Base-by-base conservation (phyloP, 2,329 filamentous ascomycete genomes). In the Neofusicoccum laricinum region DNA sequence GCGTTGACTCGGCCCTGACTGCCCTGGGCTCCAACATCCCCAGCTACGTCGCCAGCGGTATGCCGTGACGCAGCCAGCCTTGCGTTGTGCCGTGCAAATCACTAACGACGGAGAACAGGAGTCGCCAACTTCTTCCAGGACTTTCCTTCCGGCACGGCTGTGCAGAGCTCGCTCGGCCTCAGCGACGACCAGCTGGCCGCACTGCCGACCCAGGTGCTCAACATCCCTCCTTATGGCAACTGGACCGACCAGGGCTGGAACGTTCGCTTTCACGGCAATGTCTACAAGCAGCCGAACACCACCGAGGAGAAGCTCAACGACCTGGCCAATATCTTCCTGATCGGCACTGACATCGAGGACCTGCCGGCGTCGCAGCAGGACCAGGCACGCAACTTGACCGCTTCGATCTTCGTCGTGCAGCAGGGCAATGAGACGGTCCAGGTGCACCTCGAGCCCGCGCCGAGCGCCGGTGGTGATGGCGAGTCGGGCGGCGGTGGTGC, bases 221-320 rank as follows among this genome's bases (percentile, higher is more conserved):
- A 92, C 67, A 73, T 92, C 8, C 89, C 89, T 12, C 80, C 80
- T 2, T 81, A 81, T 11, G 90, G 83, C n/a, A 93, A 93, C 68
- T 93, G 89, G 87, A 93, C 90, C 1, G 81, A 88, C n/a, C 77
- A 86, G 65, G 89, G 89, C 38, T 93, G 91, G 91, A 91, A 88
- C 67, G 82, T 93, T 3, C 84, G 90, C 32, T 86, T 93, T 67
- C 90, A 90, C 68, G 91, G 90, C 69, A 92, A 92, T 71, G 88
- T 93, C n/a, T 93, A 88, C 81, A 93, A 92, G 75, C 85, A 90
- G 67, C 90, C 90, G 1, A 85, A 90, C 65, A 88, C 90, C 38
- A 84, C 83, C 1, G 80, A 86, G 68, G 78, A 80, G 38, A 90
- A 86, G 69, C 79, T 93, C 50, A 84, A 93, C 68, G 81, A 88